Percentiles rank a stretch among this genome's conserved stretches.
Conservation (phyloP, 2,329 filamentous ascomycete species). For the Sordariomycetes sp. region DNA sequence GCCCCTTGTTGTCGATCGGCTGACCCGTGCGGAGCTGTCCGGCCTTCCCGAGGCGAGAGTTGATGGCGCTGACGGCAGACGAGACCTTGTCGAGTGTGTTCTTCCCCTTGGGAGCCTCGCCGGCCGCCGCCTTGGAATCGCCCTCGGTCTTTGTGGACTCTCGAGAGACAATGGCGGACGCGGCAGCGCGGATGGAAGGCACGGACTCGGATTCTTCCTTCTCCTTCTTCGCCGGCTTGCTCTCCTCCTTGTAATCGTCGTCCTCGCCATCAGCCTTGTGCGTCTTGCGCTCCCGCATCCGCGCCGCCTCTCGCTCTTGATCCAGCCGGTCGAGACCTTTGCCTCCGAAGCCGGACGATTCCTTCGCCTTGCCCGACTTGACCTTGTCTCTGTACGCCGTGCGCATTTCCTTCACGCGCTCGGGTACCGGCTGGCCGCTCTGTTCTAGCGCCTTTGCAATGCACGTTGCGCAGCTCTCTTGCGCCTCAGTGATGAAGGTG, state of each 20-base stretch:
- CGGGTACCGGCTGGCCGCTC: slow-evolving; percentile 75
- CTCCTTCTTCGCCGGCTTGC: slow-evolving; percentile 60
- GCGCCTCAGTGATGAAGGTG: slow-evolving; percentile 84
- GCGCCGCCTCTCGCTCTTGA: slow-evolving; percentile 78
- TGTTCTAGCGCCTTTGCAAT: slow-evolving; percentile 88
- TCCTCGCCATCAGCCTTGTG: slow-evolving; percentile 81
- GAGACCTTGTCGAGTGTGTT: slow-evolving; percentile 67
- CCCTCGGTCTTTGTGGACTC: slow-evolving; percentile 34
- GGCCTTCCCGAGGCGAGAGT: slow-evolving; percentile 78
- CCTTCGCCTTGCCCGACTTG: slow-evolving; percentile 84
- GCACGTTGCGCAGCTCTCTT: slow-evolving; percentile 82
- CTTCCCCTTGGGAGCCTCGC: slow-evolving; percentile 24
- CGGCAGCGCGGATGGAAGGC: slow-evolving; percentile 51
- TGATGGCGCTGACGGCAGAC: slow-evolving; percentile 85
- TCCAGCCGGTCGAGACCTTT: slow-evolving; percentile 90
- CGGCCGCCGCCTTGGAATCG: slow-evolving; percentile 19
- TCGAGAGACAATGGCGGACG: slow-evolving; percentile 44
- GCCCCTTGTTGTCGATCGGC: slow-evolving; percentile 96
- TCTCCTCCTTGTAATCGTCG: slow-evolving; percentile 74
- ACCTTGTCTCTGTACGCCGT: slow-evolving; percentile 79
- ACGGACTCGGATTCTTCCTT: slow-evolving; percentile 60
- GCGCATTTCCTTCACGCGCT: slow-evolving; percentile 53
- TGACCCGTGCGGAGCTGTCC: slow-evolving; percentile 85
- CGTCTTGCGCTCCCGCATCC: slow-evolving; percentile 75
- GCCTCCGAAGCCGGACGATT: slow-evolving; percentile 82